A percentile compares a stretch with the other conserved stretches of the same genome.
These are phyloP conservation scores for Melanopsichium pennsylvanicum DNA, from an alignment of 1,284 basidiomycete genomes.

Conservation along the genomic window DNA sequence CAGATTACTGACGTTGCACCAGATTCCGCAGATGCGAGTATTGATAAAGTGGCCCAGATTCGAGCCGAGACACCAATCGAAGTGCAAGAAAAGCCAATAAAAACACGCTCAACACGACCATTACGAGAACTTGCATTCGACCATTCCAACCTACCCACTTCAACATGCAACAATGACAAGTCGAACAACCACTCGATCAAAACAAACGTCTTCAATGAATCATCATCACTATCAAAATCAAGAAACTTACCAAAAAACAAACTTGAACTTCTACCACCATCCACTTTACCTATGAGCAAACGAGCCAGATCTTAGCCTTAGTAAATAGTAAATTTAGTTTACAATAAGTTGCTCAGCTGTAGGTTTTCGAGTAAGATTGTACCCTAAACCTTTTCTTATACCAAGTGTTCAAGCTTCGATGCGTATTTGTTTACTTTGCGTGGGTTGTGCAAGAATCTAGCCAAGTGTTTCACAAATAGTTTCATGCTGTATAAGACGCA, in stretches of 20 bases:
- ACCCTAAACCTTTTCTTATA: slow-evolving; percentile 9
- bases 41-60: neutral
- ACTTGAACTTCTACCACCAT: slow-evolving; percentile 18
- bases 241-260: slow-evolving; percentile 39
- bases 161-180: slow-evolving; percentile 11
- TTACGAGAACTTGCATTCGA: slow-evolving; percentile 30
- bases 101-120: slow-evolving; percentile 3
- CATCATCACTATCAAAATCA: slow-evolving; percentile 9
- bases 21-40: slow-evolving; percentile 1
- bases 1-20: neutral
- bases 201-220: neutral
- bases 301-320: slow-evolving; percentile 38
- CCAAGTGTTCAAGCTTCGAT: no score
- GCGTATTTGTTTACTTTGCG: no score
- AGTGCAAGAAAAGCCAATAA: no score
- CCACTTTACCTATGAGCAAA: slow-evolving; percentile 29
- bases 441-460: no score
- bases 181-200: slow-evolving; percentile 1
- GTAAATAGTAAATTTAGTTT: no score
- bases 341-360: no score
- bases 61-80: neutral
- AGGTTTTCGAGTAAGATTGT: no score
- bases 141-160: slow-evolving; percentile 27
- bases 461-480: no score
- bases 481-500: no score